phyloP scores from a whole-genome alignment of 495 filamentous ascomycete genomes.

The Penicillium macrosclerotiorum region DNA sequence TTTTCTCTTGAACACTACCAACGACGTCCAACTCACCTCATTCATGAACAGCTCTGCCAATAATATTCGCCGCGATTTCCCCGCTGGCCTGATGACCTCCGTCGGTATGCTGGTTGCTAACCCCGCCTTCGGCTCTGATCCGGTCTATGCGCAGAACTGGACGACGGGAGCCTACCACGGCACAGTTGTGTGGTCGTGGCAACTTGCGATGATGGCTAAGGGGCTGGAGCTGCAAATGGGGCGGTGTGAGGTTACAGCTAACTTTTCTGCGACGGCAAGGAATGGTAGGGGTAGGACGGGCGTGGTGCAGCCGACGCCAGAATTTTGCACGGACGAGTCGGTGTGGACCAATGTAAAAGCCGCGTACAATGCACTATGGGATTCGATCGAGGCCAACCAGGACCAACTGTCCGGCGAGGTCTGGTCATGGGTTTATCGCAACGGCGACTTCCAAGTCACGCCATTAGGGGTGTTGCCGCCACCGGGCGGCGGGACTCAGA shows the following conservation, averaged over 20 bases:
- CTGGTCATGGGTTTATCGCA: conserved; percentile 59
- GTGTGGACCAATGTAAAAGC: conserved; percentile 49
- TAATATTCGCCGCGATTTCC: conserved; percentile 56
- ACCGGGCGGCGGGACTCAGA: conserved; percentile 39
- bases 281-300: not conserved
- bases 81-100: conserved; percentile 55
- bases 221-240: conserved; percentile 50
- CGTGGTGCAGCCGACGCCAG: conserved; percentile 20
- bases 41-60: conserved; percentile 56
- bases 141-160: conserved; percentile 50
- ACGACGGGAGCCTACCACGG: conserved; percentile 61
- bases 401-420: conserved; percentile 56
- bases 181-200: conserved; percentile 66
- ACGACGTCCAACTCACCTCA: conserved; percentile 53
- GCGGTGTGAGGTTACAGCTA: conserved; percentile 35
- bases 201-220: conserved; percentile 61
- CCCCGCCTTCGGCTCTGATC: conserved; percentile 54
- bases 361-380: conserved; percentile 62
- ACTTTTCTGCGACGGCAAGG: conserved; percentile 2
- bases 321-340: conserved; percentile 48
- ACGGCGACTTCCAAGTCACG: conserved; percentile 46
- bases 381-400: conserved; percentile 54
- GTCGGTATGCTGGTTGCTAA: conserved; percentile 61
- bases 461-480: conserved; percentile 53
- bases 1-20: conserved; percentile 60